Conservation (phyloP, 495 filamentous ascomycete genomes). For the Aspergillus nanangensis region DNA sequence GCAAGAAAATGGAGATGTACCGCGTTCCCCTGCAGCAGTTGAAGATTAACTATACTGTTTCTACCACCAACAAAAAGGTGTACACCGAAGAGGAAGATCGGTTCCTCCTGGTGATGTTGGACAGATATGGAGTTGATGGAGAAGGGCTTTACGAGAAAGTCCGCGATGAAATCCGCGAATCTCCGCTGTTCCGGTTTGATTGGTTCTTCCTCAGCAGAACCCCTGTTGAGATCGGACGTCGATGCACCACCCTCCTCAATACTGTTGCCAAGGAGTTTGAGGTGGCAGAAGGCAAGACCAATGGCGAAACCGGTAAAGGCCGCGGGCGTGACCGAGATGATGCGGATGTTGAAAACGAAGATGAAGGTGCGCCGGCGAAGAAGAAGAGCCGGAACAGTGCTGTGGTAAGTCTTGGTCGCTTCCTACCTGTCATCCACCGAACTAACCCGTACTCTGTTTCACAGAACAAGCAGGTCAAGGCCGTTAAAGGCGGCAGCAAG, state of each 20-base stretch:
- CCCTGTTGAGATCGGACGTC: conserved; percentile 82
- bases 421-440: background rate
- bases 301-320: conserved; percentile 63
- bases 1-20: conserved; percentile 92
- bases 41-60: conserved; percentile 97
- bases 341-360: conserved; percentile 69
- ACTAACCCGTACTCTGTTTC: conserved; percentile 11
- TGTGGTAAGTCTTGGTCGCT: conserved; percentile 44
- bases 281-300: conserved; percentile 51
- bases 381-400: conserved; percentile 89
- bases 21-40: conserved; percentile 95
- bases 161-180: conserved; percentile 88
- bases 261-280: conserved; percentile 95
- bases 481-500: conserved; percentile 52
- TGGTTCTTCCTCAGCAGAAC: conserved; percentile 98
- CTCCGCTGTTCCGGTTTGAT: conserved; percentile 93
- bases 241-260: conserved; percentile 90
- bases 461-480: conserved; percentile 60
- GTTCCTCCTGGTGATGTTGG: conserved; percentile 89
- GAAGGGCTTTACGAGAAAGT: conserved; percentile 83
- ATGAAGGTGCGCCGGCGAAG: conserved; percentile 76
- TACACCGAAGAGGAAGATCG: conserved; percentile 99
- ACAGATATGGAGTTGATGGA: conserved; percentile 82
- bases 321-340: conserved; percentile 71
- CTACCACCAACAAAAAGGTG: conserved; percentile 99